Conservation (phyloP, 139 green algal genomes). For the Diplosphaera chodatii region DNA sequence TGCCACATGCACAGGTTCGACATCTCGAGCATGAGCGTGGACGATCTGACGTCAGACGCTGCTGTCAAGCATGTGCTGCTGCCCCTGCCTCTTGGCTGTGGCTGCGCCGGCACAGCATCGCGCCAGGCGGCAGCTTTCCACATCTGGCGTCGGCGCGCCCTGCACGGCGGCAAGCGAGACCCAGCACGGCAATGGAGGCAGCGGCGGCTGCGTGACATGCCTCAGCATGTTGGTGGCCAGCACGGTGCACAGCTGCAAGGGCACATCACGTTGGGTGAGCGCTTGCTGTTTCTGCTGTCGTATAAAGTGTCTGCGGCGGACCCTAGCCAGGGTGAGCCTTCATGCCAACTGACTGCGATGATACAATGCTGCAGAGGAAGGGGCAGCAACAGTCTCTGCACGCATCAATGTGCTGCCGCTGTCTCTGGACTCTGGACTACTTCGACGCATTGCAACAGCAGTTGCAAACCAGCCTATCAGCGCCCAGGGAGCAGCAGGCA, state of each 20-base stretch:
- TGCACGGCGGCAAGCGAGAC: background rate
- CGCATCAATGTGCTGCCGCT: background rate
- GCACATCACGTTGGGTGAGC: background rate
- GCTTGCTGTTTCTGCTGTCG: too few relatives aligned
- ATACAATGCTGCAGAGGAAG: too few relatives aligned
- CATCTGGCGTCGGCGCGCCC: background rate
- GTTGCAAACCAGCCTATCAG: background rate
- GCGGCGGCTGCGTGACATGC: background rate
- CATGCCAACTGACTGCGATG: too few relatives aligned
- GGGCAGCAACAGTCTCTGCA: too few relatives aligned
- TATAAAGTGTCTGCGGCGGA: too few relatives aligned
- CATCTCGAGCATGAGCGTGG: background rate
- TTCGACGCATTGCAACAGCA: background rate
- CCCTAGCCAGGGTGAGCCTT: too few relatives aligned
- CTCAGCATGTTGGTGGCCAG: background rate
- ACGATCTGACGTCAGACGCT: slow-evolving; percentile 8
- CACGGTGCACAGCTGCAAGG: background rate
- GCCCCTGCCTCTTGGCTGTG: background rate
- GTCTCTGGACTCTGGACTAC: background rate
- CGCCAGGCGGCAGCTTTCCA: background rate
- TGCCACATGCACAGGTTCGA: slow-evolving; percentile 9
- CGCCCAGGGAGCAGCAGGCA: too few relatives aligned
- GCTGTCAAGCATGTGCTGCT: background rate
- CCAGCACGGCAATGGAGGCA: background rate
- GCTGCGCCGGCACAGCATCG: background rate